phyloP scores from a whole-genome alignment of 768 basidiomycete species.

The Paxillus rubicundulus region DNA sequence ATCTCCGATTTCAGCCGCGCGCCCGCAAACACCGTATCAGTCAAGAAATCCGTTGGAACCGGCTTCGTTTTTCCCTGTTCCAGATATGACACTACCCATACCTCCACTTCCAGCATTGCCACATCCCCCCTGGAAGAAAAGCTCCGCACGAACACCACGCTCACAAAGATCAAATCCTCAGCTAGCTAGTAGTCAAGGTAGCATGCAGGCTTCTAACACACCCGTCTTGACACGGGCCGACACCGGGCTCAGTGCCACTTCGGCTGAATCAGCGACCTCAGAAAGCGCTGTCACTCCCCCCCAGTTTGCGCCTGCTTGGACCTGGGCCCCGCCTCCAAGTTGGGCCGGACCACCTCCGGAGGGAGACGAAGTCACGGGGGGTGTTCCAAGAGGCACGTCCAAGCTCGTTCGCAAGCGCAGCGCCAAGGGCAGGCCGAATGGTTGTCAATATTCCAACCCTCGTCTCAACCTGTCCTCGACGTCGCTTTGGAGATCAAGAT shows the following conservation, averaged over 20 bases:
- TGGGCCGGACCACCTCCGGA: slow-evolving; percentile 23
- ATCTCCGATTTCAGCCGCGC: neutral
- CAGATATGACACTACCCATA: neutral
- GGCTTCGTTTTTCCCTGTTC: neutral
- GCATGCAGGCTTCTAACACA: neutral
- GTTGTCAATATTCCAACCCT: neutral
- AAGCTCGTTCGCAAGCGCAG: slow-evolving; percentile 1
- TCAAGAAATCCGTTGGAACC: neutral
- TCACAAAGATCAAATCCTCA: neutral
- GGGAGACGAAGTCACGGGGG: neutral
- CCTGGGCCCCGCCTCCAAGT: slow-evolving; percentile 23
- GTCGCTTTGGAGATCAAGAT: neutral
- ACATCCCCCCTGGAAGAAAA: neutral
- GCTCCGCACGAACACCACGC: neutral
- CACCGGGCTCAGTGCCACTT: neutral
- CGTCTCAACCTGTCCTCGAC: neutral
- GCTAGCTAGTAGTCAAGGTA: neutral
- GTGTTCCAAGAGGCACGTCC: neutral
- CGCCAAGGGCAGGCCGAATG: neutral
- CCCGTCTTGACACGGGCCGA: neutral
- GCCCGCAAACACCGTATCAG: neutral
- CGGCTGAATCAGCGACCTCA: neutral
- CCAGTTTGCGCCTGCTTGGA: neutral
- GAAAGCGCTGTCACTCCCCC: neutral
- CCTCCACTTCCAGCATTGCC: neutral